These are phyloP conservation scores for Xylariomycetidae sp. DNA, from an alignment of 2,329 filamentous ascomycete genomes.

Conservation along the genomic window DNA sequence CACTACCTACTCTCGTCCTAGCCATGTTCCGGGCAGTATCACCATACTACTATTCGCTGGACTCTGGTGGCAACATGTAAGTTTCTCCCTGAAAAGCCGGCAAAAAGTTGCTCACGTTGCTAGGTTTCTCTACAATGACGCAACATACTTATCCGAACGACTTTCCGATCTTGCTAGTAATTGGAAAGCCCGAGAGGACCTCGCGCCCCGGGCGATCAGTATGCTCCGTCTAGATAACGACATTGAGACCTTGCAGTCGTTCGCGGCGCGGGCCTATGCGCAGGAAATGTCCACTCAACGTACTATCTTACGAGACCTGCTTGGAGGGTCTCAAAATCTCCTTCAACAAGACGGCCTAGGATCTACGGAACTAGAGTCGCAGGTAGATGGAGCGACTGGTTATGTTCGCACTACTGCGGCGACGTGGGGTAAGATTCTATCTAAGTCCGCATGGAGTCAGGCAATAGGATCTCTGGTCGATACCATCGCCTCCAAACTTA, in stretches of 20 bases:
- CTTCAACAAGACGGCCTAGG: conserved; percentile 53
- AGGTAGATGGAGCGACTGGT: conserved; percentile 47
- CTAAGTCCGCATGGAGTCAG: conserved; percentile 59
- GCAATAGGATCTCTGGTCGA: conserved; percentile 58
- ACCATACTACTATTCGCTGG: conserved; percentile 65
- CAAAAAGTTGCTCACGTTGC: no score
- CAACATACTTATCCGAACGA: conserved; percentile 57
- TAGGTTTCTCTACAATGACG: conserved; percentile 65
- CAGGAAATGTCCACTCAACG: conserved; percentile 58
- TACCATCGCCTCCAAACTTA: conserved; percentile 54
- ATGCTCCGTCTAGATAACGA: conserved; percentile 58
- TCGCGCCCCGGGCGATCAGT: conserved; percentile 44
- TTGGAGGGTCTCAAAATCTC: conserved; percentile 57
- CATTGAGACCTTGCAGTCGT: conserved; percentile 53
- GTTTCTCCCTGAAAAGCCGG: conserved; percentile 16
- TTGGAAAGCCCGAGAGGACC: conserved; percentile 52
- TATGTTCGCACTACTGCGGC: conserved; percentile 50
- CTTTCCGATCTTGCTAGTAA: conserved; percentile 42
- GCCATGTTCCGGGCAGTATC: conserved; percentile 78
- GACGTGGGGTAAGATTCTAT: conserved; percentile 54
- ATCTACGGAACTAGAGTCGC: conserved; percentile 29
- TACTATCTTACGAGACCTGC: conserved; percentile 55
- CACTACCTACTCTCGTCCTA: conserved; percentile 65
- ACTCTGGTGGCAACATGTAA: conserved; percentile 61
- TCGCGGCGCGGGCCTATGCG: conserved; percentile 58